Base-by-base conservation (phyloP, 768 basidiomycete species). In the Rhizopogon vinicolor region DNA sequence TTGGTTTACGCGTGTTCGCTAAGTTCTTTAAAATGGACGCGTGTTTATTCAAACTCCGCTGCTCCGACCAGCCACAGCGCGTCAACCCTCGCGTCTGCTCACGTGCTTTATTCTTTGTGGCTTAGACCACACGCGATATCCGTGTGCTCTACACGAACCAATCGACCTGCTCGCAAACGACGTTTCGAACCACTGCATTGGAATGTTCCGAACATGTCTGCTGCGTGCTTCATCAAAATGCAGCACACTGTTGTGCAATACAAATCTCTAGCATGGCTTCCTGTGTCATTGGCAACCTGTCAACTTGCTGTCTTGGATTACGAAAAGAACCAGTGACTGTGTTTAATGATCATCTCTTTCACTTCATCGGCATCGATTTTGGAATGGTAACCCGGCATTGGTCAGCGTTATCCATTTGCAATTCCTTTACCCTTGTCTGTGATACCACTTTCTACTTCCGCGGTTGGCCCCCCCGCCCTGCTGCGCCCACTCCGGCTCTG, bases 51-150 rank as follows among this genome's bases (percentile, higher is more conserved):
- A 62, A 65, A 65, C 68, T 66, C 68, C 68, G 68, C 62, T 58
- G 56, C 61, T 70, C 68, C 70, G 68, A 70, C 62, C 46, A 55
- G 60, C 60, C 65, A 52, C 50, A 50, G 68, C 68, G 68, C 66
- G 70, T 63, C 44, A 5, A 33, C 4, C 18, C 12, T 61, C 68
- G 70, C 68, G 68, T 69, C 68, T 7, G 3, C 8, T 35, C 40
- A 55, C 56, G 43, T 53, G 55, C 41, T 44, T 53, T 31, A 55
- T 3, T 41, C 29, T 44, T 29, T 37, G 33, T 33, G 50, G 45
- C n/a, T 46, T 46, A 46, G 45, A 18, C n/a, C 4, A 12, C 46
- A 49, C 46, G 46, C 46, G 46, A 49, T 16, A 13, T 22, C 46
- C 33, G 14, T 49, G 33, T 35, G 33, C 18, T 37, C 31, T 25